A percentile compares a stretch with the other conserved stretches of the same genome.
Conservation (phyloP, 345 rosid species). For the Salix dunnii region DNA sequence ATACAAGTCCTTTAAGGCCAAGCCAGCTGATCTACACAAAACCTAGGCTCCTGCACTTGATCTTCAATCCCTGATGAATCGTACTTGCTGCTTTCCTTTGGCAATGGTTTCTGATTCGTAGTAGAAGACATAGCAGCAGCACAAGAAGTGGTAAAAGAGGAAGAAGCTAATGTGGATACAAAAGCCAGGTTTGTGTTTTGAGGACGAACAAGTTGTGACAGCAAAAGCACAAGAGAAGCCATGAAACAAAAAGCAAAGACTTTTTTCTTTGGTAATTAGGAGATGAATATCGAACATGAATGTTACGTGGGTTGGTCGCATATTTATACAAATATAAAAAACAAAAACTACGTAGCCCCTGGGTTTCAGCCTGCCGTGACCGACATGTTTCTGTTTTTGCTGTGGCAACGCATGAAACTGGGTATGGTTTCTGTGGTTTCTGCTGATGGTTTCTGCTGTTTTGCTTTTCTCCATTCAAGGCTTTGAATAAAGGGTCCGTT, state of each 20-base stretch:
- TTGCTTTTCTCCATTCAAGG: neutral
- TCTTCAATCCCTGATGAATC: neutral
- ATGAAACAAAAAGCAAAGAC: neutral
- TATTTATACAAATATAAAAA: no score
- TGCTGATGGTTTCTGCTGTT: neutral
- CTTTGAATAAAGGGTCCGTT: neutral
- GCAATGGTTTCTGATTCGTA: neutral
- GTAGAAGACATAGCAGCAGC: neutral
- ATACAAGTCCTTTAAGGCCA: conserved; percentile 9
- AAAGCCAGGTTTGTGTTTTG: conserved; percentile 10
- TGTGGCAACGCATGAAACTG: neutral
- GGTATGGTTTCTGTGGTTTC: neutral
- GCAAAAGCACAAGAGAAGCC: conserved; percentile 22
- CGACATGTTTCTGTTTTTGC: neutral
- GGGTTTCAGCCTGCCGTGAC: neutral
- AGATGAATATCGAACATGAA: neutral
- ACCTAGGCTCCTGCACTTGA: conserved; percentile 13
- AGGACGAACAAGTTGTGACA: conserved; percentile 11
- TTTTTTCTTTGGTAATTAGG: no score
- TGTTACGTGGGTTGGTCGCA: neutral
- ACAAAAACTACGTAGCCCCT: neutral
- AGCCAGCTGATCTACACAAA: conserved; percentile 12
- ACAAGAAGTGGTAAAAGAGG: conserved; percentile 5
- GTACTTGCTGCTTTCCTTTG: neutral
- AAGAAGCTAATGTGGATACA: neutral